Evolutionary conservation across 257 asterid genomes (phyloP).

Genomic region (Ligustrum vulgare): DNA sequence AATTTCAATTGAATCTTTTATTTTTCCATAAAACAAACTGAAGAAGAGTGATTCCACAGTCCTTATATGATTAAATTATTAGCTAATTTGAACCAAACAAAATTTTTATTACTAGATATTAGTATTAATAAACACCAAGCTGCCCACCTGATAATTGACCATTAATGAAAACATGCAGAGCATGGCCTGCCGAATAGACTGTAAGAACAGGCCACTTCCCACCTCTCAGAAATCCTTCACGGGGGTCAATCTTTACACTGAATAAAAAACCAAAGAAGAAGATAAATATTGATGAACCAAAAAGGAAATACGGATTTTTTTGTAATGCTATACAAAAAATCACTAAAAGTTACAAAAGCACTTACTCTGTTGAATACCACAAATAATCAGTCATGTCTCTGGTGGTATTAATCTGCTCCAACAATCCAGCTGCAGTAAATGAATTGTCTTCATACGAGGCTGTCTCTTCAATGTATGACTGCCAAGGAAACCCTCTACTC

Average conservation of each 20-base stretch:
- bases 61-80: neutral
- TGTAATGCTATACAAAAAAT: neutral
- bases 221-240: conserved; percentile 68
- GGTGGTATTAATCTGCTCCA: conserved; percentile 93
- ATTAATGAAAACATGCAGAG: conserved; percentile 90
- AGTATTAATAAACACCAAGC: neutral
- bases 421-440: conserved; percentile 63
- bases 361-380: conserved; percentile 98
- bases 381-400: conserved; percentile 91
- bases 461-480: conserved; percentile 86
- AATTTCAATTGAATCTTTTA: neutral
- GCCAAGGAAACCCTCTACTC: conserved; percentile 61
- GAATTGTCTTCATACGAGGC: conserved; percentile 52
- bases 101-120: neutral
- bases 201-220: conserved; percentile 86
- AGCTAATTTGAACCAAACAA: conserved; percentile 6
- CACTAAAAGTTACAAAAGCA: conserved; percentile 15
- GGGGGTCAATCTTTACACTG: conserved; percentile 72
- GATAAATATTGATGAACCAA: neutral
- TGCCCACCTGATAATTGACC: conserved; percentile 78
- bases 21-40: neutral
- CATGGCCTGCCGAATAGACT: conserved; percentile 94
- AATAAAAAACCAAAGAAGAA: conserved; percentile 20
- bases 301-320: neutral
- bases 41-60: neutral